Conservation (phyloP, 2,329 filamentous ascomycete species). For the Keithomyces neogunnii region DNA sequence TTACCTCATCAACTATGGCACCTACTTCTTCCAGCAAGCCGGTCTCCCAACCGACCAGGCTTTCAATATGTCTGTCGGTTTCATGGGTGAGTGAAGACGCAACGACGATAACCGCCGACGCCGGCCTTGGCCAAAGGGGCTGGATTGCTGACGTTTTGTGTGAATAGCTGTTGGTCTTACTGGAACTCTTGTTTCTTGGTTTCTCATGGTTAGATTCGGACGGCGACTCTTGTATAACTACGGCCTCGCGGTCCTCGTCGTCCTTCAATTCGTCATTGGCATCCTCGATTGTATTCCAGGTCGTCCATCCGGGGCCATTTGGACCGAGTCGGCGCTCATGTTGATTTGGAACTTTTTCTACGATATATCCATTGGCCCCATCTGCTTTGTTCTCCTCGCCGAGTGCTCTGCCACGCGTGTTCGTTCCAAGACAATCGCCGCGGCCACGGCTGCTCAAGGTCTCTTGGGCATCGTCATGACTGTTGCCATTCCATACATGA, state of each 20-base stretch:
- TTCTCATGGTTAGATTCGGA: conserved; percentile 31
- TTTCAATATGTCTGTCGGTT: conserved; percentile 33
- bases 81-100: conserved; percentile 28
- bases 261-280: conserved; percentile 33
- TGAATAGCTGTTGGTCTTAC: conserved; percentile 32
- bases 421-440: conserved; percentile 30
- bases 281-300: conserved; percentile 38
- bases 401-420: conserved; percentile 35
- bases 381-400: conserved; percentile 32
- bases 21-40: conserved; percentile 30
- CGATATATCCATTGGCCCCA: conserved; percentile 14
- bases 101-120: conserved; percentile 11
- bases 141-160: neutral
- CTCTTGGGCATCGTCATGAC: conserved; percentile 32
- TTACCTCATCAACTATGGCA: conserved; percentile 33
- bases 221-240: conserved; percentile 31
- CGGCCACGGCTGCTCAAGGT: conserved; percentile 32
- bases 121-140: conserved; percentile 14
- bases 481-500: conserved; percentile 38
- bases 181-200: conserved; percentile 34
- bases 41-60: conserved; percentile 34
- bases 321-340: conserved; percentile 29
- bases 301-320: conserved; percentile 25
- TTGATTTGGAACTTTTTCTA: conserved; percentile 26
- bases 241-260: conserved; percentile 31